These are phyloP conservation scores for Codiaeum variegatum DNA, from an alignment of 441 rosid species.

Conservation along the genomic window DNA sequence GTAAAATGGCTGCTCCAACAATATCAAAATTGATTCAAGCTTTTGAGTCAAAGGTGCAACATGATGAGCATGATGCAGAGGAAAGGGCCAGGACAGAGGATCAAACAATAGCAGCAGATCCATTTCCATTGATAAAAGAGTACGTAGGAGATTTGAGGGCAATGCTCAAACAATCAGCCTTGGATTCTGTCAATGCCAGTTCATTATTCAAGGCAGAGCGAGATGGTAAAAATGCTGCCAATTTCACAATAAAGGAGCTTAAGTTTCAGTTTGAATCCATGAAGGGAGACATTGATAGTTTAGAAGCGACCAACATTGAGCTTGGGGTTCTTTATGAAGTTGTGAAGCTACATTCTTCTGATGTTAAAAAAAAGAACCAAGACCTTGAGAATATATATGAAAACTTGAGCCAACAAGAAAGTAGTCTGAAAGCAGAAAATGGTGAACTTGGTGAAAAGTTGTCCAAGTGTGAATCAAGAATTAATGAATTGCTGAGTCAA, in stretches of 20 bases:
- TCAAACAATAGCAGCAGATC: conserved; percentile 37
- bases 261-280: conserved; percentile 46
- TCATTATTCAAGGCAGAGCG: conserved; percentile 38
- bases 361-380: conserved; percentile 38
- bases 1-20: conserved; percentile 46
- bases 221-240: conserved; percentile 38
- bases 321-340: conserved; percentile 62
- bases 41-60: conserved; percentile 69
- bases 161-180: conserved; percentile 49
- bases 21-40: conserved; percentile 86
- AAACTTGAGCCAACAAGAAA: conserved; percentile 40
- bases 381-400: conserved; percentile 54
- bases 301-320: conserved; percentile 63
- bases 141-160: conserved; percentile 49
- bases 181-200: conserved; percentile 49
- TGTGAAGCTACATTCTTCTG: conserved; percentile 46
- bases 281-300: conserved; percentile 41
- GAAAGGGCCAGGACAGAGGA: conserved; percentile 37
- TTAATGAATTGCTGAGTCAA: conserved; percentile 52
- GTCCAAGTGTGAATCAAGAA: conserved; percentile 37
- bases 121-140: conserved; percentile 41
- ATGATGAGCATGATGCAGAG: conserved; percentile 58
- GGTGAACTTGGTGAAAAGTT: conserved; percentile 46
- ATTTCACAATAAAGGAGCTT: conserved; percentile 40
- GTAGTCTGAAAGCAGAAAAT: conserved; percentile 47